Conservation (phyloP, 2,329 filamentous ascomycete species). For the Aspergillus pseudonomiae region DNA sequence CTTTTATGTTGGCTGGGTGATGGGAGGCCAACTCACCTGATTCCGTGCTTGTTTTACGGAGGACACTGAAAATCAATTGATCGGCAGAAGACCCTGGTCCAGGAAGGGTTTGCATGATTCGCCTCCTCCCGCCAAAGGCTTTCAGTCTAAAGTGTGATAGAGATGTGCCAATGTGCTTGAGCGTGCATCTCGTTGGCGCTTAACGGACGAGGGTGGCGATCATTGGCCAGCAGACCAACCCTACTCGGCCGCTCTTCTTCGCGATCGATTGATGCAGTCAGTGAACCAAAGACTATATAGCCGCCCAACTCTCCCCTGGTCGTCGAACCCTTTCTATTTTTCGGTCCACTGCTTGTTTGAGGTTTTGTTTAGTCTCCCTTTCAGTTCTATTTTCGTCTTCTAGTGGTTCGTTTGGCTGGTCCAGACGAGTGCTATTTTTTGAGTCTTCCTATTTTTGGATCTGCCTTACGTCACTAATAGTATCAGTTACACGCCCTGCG, state of each 20-base stretch:
- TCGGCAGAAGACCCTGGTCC: not conserved
- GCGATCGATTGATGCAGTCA: not conserved
- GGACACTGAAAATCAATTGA: not conserved
- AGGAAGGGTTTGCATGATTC: slow-evolving; percentile 7
- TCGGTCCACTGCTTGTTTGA: slow-evolving; percentile 38
- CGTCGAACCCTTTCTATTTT: slow-evolving; percentile 19
- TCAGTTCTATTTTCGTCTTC: slow-evolving; percentile 38
- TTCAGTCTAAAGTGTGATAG: slow-evolving; percentile 19
- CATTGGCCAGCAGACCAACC: slow-evolving; percentile 17
- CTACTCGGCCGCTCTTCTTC: not conserved
- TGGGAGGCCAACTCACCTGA: not conserved
- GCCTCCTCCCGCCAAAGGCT: not conserved
- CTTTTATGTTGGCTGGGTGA: not conserved
- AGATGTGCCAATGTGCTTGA: slow-evolving; percentile 13
- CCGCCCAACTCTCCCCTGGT: slow-evolving; percentile 28
- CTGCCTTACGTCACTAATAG: slow-evolving; percentile 29
- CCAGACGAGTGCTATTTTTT: slow-evolving; percentile 39
- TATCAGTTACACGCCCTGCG: slow-evolving; percentile 26
- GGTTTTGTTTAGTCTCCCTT: slow-evolving; percentile 30
- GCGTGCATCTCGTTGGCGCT: slow-evolving; percentile 24
- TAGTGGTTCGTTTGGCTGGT: slow-evolving; percentile 46
- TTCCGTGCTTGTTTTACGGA: not conserved
- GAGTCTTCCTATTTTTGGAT: slow-evolving; percentile 25
- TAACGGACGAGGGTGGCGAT: slow-evolving; percentile 12
- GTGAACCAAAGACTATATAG: slow-evolving; percentile 34